A percentile compares a stretch with the other conserved stretches of the same genome.
These are phyloP conservation scores for Chrysanthemum lavandulifolium DNA, from an alignment of 129 eudicot species.

Conservation along the genomic window DNA sequence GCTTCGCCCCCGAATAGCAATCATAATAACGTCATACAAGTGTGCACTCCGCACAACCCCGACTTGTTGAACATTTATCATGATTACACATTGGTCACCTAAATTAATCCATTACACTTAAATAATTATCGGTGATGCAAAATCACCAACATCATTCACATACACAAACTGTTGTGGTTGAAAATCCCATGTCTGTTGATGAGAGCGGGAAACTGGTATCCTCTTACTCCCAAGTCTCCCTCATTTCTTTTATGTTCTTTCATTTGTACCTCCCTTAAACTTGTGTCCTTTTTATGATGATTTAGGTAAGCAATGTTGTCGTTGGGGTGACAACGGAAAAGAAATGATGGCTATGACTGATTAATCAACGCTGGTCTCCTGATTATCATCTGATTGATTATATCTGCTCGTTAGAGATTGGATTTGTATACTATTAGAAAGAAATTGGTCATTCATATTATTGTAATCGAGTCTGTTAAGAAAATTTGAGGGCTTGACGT, in stretches of 20 bases:
- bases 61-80: too few species aligned
- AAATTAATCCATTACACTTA: too few species aligned
- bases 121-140: too few species aligned
- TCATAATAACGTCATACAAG: too few species aligned
- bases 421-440: slow-evolving; percentile 35
- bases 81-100: too few species aligned
- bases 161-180: slow-evolving; percentile 69
- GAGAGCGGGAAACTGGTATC: slow-evolving; percentile 71
- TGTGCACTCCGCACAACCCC: too few species aligned
- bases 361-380: background rate
- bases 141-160: too few species aligned
- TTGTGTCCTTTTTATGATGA: slow-evolving; percentile 1
- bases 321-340: slow-evolving; percentile 71
- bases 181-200: slow-evolving; percentile 73
- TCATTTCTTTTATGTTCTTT: background rate
- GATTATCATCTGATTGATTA: slow-evolving; percentile 10
- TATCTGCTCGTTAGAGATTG: slow-evolving; percentile 20
- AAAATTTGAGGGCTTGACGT: slow-evolving; percentile 26
- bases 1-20: too few species aligned
- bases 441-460: slow-evolving; percentile 2
- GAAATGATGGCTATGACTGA: slow-evolving; percentile 15
- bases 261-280: background rate
- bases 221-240: slow-evolving; percentile 5
- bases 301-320: slow-evolving; percentile 71
- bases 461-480: slow-evolving; percentile 23